phyloP scores from a whole-genome alignment of 169 alveolate species.

The Plasmodium ovale region DNA sequence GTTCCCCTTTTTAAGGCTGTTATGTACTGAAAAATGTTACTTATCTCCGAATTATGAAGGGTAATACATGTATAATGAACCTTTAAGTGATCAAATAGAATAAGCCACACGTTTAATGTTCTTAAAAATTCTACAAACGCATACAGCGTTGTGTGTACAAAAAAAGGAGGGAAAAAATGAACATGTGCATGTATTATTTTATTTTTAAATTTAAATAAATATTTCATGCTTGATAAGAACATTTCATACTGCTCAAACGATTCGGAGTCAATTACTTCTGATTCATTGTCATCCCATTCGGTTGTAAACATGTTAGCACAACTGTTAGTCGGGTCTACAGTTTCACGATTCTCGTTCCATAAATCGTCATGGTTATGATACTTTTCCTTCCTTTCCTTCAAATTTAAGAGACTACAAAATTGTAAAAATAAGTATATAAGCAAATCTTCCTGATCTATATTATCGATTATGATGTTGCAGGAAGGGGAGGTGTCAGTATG shows the following conservation, averaged over 20 bases:
- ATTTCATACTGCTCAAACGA: constrained; percentile 63
- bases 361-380: too few species aligned
- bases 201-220: constrained; percentile 49
- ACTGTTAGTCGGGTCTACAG: too few species aligned
- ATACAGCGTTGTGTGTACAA: constrained; percentile 21
- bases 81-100: constrained; percentile 19
- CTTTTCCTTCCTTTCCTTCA: not conserved
- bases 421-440: constrained; percentile 58
- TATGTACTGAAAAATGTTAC: constrained; percentile 57
- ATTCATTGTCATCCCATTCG: too few species aligned
- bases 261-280: constrained; percentile 5
- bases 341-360: too few species aligned
- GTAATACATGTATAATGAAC: constrained; percentile 29
- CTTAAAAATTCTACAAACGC: constrained; percentile 38
- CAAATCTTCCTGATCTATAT: constrained; percentile 52
- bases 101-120: constrained; percentile 41
- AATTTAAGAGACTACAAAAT: constrained; percentile 40
- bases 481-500: too few species aligned
- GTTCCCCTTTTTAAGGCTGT: constrained; percentile 27
- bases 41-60: not conserved
- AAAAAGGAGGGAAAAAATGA: constrained; percentile 49
- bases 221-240: constrained; percentile 52
- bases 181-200: constrained; percentile 27
- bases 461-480: constrained; percentile 38
- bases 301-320: too few species aligned